phyloP scores from a whole-genome alignment of 2,329 filamentous ascomycete genomes.

The Calonectria pseudoturangicola region DNA sequence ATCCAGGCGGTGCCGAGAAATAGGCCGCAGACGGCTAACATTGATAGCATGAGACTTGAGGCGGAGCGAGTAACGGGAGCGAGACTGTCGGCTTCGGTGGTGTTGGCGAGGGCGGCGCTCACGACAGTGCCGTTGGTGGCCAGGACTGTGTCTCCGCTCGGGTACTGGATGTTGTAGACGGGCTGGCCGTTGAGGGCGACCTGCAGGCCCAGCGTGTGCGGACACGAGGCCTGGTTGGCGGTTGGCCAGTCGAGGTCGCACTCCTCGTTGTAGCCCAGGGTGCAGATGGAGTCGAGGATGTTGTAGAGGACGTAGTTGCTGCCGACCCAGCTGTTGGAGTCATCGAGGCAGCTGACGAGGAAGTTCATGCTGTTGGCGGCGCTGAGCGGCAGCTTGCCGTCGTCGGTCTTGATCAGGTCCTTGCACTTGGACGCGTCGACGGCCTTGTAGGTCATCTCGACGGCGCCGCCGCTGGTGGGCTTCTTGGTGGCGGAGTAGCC shows the following conservation, averaged over 20 bases:
- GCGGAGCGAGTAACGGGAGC: slow-evolving; percentile 31
- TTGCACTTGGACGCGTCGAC: slow-evolving; percentile 68
- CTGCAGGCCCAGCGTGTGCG: slow-evolving; percentile 63
- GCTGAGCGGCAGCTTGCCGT: slow-evolving; percentile 63
- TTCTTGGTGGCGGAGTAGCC: slow-evolving; percentile 67
- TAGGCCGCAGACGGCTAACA: slow-evolving; percentile 43
- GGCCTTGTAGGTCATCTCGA: slow-evolving; percentile 68
- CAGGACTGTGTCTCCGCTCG: slow-evolving; percentile 63
- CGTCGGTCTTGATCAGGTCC: slow-evolving; percentile 67
- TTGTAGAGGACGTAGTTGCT: slow-evolving; percentile 70
- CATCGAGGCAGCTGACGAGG: slow-evolving; percentile 66
- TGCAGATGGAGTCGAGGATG: slow-evolving; percentile 69
- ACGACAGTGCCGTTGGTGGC: slow-evolving; percentile 54
- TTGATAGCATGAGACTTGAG: slow-evolving; percentile 39
- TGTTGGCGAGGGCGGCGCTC: slow-evolving; percentile 23
- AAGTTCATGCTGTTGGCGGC: slow-evolving; percentile 73
- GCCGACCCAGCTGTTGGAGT: slow-evolving; percentile 67
- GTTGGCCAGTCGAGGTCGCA: slow-evolving; percentile 66
- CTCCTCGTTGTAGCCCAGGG: slow-evolving; percentile 66
- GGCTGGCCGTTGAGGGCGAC: slow-evolving; percentile 60
- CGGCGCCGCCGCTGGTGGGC: slow-evolving; percentile 68
- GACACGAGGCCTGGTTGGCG: slow-evolving; percentile 67
- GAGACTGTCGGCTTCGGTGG: slow-evolving; percentile 9
- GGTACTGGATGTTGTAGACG: slow-evolving; percentile 69
- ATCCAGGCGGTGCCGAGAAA: slow-evolving; percentile 34